Evolutionary conservation across 164 flowering plant species (phyloP).

Genomic region (Magnolia kwangsiensis): DNA sequence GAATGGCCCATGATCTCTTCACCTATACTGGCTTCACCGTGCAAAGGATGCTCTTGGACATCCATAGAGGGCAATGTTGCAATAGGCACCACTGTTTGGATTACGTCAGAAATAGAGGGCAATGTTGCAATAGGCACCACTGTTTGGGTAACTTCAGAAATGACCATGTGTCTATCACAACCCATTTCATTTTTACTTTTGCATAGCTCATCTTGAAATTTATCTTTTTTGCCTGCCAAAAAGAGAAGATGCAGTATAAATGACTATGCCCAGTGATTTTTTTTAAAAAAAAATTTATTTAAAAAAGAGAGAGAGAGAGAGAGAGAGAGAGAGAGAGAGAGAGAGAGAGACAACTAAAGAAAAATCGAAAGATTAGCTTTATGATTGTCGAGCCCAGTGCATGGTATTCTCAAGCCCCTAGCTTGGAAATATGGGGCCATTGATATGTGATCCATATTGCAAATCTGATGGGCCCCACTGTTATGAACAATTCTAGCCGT

Average conservation of each 20-base stretch:
- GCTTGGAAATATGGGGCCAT: not conserved
- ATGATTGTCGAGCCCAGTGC: not conserved
- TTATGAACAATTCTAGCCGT: no score
- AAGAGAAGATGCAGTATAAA: not conserved
- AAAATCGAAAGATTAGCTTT: no score
- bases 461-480: not conserved
- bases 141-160: constrained; percentile 38
- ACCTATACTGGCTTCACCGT: not conserved
- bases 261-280: no score
- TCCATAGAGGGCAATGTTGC: not conserved
- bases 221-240: constrained; percentile 21
- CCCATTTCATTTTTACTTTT: constrained; percentile 13
- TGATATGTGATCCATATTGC: not conserved
- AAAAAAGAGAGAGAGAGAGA: no score
- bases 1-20: not conserved
- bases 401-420: not conserved
- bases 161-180: constrained; percentile 18
- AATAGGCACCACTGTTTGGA: constrained; percentile 20
- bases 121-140: constrained; percentile 2
- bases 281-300: no score
- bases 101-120: constrained; percentile 29
- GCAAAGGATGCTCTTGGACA: not conserved
- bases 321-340: no score
- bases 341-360: no score
- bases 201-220: constrained; percentile 1